phyloP scores from a whole-genome alignment of 495 filamentous ascomycete genomes.

The Xylaria flabelliformis region DNA sequence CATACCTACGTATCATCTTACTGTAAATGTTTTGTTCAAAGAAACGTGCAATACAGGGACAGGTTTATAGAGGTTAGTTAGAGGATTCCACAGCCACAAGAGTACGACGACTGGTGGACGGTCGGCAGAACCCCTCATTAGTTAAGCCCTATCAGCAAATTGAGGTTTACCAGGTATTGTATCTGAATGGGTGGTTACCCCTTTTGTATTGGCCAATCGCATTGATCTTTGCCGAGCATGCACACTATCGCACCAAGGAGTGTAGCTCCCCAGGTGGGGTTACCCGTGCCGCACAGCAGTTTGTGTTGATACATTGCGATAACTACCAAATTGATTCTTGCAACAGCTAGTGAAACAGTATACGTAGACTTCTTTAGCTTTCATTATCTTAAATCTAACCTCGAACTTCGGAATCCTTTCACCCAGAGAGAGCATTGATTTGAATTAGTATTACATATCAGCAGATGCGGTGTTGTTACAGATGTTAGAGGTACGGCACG shows the following conservation, averaged over 20 bases:
- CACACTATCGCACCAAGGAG: not conserved
- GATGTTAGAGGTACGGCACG: not conserved
- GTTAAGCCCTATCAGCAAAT: not conserved
- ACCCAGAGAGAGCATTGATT: not conserved
- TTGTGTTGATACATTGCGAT: not conserved
- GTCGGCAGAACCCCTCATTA: not conserved
- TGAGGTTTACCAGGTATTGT: not conserved
- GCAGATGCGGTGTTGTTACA: not conserved
- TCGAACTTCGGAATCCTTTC: not conserved
- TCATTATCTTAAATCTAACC: not conserved
- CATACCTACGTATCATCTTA: not conserved
- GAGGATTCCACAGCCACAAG: not conserved
- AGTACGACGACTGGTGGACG: not conserved
- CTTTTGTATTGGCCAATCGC: conserved; percentile 21
- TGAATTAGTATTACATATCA: not conserved
- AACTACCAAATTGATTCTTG: not conserved
- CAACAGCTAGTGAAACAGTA: not conserved
- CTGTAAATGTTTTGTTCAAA: not conserved
- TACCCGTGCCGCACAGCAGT: not conserved
- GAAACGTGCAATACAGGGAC: not conserved
- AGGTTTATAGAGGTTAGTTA: not conserved
- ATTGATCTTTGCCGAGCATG: not conserved
- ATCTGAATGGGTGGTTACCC: conserved; percentile 9
- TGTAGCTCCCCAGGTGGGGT: conserved; percentile 1
- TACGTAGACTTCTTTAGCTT: not conserved